A percentile compares a stretch with the other conserved stretches of the same genome.
These are phyloP conservation scores for Diplodia intermedia DNA, from an alignment of 2,329 filamentous ascomycete species.

Conservation along the genomic window DNA sequence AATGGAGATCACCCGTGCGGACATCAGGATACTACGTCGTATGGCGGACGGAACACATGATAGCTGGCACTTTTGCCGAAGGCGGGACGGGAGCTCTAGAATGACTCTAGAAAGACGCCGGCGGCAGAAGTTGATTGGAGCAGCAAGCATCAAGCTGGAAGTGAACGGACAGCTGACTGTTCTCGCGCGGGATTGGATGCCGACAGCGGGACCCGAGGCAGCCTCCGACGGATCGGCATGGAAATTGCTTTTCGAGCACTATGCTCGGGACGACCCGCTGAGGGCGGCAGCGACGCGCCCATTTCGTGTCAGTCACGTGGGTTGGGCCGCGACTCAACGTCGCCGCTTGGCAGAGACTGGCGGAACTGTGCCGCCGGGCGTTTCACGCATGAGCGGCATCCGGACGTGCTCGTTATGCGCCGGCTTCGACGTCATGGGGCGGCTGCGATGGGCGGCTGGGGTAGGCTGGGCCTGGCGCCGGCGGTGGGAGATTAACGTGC, in stretches of 20 bases:
- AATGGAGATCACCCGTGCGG: conserved; percentile 22
- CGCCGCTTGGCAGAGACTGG: neutral
- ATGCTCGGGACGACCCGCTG: conserved; percentile 30
- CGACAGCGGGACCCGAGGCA: conserved; percentile 25
- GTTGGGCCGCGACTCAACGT: conserved; percentile 9
- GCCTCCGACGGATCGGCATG: conserved; percentile 26
- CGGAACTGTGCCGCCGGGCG: conserved; percentile 1
- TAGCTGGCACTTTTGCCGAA: neutral
- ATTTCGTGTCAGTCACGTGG: conserved; percentile 22
- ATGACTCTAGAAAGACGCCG: conserved; percentile 26
- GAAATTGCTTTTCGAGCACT: conserved; percentile 29
- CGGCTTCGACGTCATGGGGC: conserved; percentile 20
- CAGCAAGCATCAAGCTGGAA: conserved; percentile 18
- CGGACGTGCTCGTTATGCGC: conserved; percentile 27
- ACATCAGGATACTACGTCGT: neutral
- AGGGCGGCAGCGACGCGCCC: conserved; percentile 19
- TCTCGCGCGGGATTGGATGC: conserved; percentile 14
- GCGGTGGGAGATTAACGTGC: conserved; percentile 28
- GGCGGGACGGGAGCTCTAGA: conserved; percentile 16
- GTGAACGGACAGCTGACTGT: neutral
- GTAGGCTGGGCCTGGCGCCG: conserved; percentile 15
- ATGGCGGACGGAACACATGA: conserved; percentile 4
- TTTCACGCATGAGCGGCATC: conserved; percentile 20
- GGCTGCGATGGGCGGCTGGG: conserved; percentile 13
- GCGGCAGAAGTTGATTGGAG: conserved; percentile 22